These are phyloP conservation scores for Chaetomium fimeti DNA, from an alignment of 495 filamentous ascomycete genomes.

Conservation along the genomic window DNA sequence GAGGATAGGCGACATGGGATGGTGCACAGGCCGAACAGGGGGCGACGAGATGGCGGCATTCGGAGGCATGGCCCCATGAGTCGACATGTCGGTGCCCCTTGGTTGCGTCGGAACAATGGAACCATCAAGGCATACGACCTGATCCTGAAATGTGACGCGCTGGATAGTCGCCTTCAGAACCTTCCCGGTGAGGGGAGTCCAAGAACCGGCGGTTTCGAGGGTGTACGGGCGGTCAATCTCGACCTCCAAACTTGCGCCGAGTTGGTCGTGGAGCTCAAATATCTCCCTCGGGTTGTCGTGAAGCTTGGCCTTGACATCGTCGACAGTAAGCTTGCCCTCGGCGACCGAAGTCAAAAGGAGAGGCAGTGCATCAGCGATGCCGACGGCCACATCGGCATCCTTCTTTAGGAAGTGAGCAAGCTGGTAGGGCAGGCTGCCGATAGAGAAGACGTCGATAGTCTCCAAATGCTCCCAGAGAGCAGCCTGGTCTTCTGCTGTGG, in stretches of 20 bases:
- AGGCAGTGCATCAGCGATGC: slow-evolving; percentile 74
- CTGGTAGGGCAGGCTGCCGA: slow-evolving; percentile 80
- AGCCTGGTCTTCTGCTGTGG: slow-evolving; percentile 68
- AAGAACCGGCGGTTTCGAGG: slow-evolving; percentile 53
- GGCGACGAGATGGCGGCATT: slow-evolving; percentile 52
- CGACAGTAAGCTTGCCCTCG: slow-evolving; percentile 70
- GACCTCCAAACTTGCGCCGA: slow-evolving; percentile 69
- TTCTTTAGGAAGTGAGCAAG: slow-evolving; percentile 60
- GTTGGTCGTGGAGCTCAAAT: slow-evolving; percentile 83
- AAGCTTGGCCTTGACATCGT: slow-evolving; percentile 67
- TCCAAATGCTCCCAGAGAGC: slow-evolving; percentile 75
- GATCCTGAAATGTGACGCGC: slow-evolving; percentile 73
- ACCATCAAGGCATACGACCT: slow-evolving; percentile 76
- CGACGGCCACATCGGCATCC: slow-evolving; percentile 53
- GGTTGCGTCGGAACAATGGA: slow-evolving; percentile 54
- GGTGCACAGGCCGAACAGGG: slow-evolving; percentile 50
- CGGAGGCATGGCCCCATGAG: slow-evolving; percentile 58
- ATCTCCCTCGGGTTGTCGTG: slow-evolving; percentile 83
- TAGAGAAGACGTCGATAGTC: slow-evolving; percentile 80
- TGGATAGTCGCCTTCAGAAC: slow-evolving; percentile 70
- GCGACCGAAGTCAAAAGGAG: slow-evolving; percentile 75
- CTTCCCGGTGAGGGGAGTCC: slow-evolving; percentile 77
- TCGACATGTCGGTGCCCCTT: slow-evolving; percentile 74
- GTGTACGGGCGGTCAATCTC: slow-evolving; percentile 69
- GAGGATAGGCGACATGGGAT: slow-evolving; percentile 36